Base-by-base conservation (phyloP, 768 basidiomycete genomes). In the Hortiboletus flavorubellus region DNA sequence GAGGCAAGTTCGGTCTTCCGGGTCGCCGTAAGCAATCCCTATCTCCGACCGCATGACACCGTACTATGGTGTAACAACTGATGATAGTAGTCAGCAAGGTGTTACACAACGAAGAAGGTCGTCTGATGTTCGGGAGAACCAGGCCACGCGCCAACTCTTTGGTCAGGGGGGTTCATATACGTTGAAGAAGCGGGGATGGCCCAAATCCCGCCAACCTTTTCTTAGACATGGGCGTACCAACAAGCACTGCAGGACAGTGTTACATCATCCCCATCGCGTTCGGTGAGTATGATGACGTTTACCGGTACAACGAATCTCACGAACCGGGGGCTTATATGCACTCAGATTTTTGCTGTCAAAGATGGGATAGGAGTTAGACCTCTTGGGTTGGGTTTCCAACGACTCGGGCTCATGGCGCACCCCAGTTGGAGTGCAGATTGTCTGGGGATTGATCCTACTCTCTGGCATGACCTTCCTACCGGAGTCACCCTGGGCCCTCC, bases 381-480 rank as follows among this genome's bases (percentile, higher is more conserved):
- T 50, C 35, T 44, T 40, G 15, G 6, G 4, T 38, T 60, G 84
- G 83, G 11, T 87, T 86, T 67, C 69, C 26, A 26, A 26, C 26
- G 5, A 26, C 26, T 26, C 26, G 26, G 26, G 3, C 26, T 26
- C 26, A 26, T 26, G 5, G 26, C 26, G 4, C 26, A 26, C 5
- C 5, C 26, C 26, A 5, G 26, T 26, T 26, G 26, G 26, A 5
- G 4, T 26, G 26, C 26, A 26, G 26, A 26, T 26, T 2, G 26
- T 5, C 26, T 26, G 26, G 26, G 26, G 26, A 26, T 37, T 8
- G 5, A 76, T 85, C 44, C 71, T 90, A 26, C 76, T 88, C 23
- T 82, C 81, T 18, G 85, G 88, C 14, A 81, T 89, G 46, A 80
- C 89, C 68, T 87, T 87, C 77, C 73, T 91, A 2, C 88, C 89